Evolutionary conservation across 1,139 yeast species (phyloP), one percentile per base, ranked within the genome.

Genomic region (Hemisphaericaspora lyxosophila): DNA sequence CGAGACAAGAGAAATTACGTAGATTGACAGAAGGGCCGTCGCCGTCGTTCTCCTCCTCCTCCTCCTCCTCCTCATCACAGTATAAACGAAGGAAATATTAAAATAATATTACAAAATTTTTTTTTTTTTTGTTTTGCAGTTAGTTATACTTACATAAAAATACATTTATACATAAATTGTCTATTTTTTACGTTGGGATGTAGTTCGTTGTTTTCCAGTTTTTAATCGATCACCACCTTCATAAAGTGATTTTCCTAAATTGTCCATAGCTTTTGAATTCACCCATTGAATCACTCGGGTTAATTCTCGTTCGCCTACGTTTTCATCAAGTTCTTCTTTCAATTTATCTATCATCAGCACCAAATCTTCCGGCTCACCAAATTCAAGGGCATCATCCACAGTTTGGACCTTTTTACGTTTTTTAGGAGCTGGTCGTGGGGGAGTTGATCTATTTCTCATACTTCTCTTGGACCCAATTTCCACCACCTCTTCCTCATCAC

Each of bases 1-100:
- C 32, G 19, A 62, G 62, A 18, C 80, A 76, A 80, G 80, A 49
- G 95, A 87, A 70, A 41, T 67, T 85, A 45, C 90, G 90, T 0
- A 75, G 73, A 44, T 67, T 69, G 42, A 80, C 85, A 0, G 64
- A 85, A 4, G 4, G 15, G 23, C 6, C 22, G 23, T 15, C 11
- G 31, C n/a, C 23, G 23, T 15, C 5, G 22, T 6, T 9, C 3
- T 18, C 31, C 20, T 4, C 12, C 5, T 34, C 22, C 28, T 33
- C 23, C 22, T 6, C 13, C 31, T 4, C 13, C n/a, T 18, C 31
- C 31, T 11, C n/a, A n/a, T n/a, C n/a, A n/a, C n/a, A n/a, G n/a
- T n/a, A n/a, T n/a, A 28, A 28, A 16, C 8, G 31, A 28, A 28
- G 31, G 18, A 28, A 28, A 16, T 28, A 28, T 27, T 27, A n/a